Conservation (phyloP, 306 rosid genomes). For the Vigna angularis region DNA sequence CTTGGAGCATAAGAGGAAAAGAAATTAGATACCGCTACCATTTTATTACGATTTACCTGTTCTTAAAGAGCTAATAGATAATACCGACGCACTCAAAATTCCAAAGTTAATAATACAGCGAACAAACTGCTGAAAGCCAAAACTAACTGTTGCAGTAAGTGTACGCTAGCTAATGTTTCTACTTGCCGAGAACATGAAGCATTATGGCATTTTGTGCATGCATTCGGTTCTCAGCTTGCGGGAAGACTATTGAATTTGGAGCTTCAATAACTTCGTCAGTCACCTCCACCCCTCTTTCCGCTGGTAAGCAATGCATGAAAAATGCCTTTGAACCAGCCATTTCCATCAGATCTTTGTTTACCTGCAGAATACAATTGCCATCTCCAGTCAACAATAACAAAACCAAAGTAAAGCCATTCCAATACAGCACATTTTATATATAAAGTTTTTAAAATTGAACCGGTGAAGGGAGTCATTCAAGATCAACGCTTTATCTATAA, state of each 20-base stretch:
- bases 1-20: background rate
- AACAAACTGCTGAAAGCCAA: constrained; percentile 21
- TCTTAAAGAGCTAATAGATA: background rate
- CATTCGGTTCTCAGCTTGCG: constrained; percentile 96
- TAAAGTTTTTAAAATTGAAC: background rate
- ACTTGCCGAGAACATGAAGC: constrained; percentile 86
- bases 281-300: constrained; percentile 97
- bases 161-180: background rate
- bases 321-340: constrained; percentile 81
- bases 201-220: constrained; percentile 97
- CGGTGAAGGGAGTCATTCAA: background rate
- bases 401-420: background rate
- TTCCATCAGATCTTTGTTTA: constrained; percentile 77
- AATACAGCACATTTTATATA: background rate
- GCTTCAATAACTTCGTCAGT: constrained; percentile 91
- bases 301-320: constrained; percentile 98
- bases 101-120: background rate
- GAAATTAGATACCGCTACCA: background rate
- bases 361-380: constrained; percentile 53
- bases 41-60: constrained; percentile 3
- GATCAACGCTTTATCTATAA: background rate
- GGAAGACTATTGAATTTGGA: constrained; percentile 88
- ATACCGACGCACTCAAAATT: constrained; percentile 29
- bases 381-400: background rate
- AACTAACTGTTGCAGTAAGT: background rate